phyloP scores from a whole-genome alignment of 2,329 filamentous ascomycete species.

The Fusarium sp. region DNA sequence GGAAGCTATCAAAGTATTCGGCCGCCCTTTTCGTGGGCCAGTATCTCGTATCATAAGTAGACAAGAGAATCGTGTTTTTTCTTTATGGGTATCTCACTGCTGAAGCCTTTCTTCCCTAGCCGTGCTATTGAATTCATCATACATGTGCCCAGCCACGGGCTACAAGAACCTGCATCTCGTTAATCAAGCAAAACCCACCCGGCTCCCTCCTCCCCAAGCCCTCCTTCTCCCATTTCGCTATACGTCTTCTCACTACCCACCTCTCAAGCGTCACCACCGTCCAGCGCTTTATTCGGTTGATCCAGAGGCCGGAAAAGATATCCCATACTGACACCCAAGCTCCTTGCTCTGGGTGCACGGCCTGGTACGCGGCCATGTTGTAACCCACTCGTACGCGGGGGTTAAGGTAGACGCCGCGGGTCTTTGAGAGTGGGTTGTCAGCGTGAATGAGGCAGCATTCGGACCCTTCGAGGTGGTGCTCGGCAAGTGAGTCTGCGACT shows the following conservation, averaged over 20 bases:
- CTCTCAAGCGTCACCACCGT: constrained; percentile 42
- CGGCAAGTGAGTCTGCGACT: constrained; percentile 70
- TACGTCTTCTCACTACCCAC: constrained; percentile 51
- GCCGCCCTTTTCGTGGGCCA: not conserved
- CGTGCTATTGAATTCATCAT: constrained; percentile 38
- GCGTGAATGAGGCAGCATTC: constrained; percentile 83
- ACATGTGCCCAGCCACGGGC: constrained; percentile 69
- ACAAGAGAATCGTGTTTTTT: not conserved
- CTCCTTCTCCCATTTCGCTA: constrained; percentile 52
- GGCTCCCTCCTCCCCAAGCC: constrained; percentile 52
- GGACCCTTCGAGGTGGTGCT: constrained; percentile 75
- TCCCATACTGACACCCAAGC: constrained; percentile 60
- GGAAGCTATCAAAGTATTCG: not conserved
- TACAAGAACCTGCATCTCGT: constrained; percentile 70
- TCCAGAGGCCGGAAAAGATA: constrained; percentile 67
- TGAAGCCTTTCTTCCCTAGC: not conserved
- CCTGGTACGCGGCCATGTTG: constrained; percentile 61
- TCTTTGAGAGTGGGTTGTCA: constrained; percentile 69
- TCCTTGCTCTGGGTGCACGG: constrained; percentile 53
- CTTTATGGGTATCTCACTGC: constrained; percentile 26
- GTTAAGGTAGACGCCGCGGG: constrained; percentile 73
- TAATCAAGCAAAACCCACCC: constrained; percentile 65
- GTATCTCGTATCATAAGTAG: not conserved
- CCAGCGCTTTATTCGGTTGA: constrained; percentile 64
- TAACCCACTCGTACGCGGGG: constrained; percentile 77